Base-by-base conservation (phyloP, 1,284 basidiomycete genomes). In the Vanrija humicola region DNA sequence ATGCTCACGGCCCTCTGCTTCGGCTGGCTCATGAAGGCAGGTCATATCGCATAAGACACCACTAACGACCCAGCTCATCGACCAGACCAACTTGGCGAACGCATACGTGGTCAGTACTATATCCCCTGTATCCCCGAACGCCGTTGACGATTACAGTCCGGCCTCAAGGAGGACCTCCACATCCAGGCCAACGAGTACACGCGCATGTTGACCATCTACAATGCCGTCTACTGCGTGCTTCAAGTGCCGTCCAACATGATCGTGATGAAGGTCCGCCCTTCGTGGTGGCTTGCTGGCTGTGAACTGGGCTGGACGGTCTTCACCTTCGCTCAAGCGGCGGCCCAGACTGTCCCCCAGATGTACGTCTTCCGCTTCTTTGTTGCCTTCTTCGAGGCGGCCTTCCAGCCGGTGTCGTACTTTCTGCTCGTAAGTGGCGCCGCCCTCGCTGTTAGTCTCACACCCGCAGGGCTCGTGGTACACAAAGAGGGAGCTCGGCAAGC, bases 401-500 rank as follows among this genome's bases (percentile, higher is more conserved):
- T 55, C 62, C 47, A 46, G 46, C 56, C 62, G 1, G 53, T 56
- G 9, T 38, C 26, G 19, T 51, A 56, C 50, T 60, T 63, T 43
- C 28, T 63, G 12, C 52, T 64, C 5, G 34, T 34, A 10, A 34
- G 34, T 34, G 9, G 34, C 7, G 2, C 12, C 34, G 12, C 5
- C 34, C 7, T 5, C 12, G 12, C 14, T 12, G 12, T 23, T 23
- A 23, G 21, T 34, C 34, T 34, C 34, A 34, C 34, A 61, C 58
- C 52, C 63, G 39, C 48, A 65, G 2, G 59, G 61, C 4, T 61
- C 63, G 5, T 68, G 64, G 66, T 68, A 68, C 51, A 64, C 54
- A 42, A 56, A 59, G 28, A 47, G 46, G 8, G 66, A 68, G 47
- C 55, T 68, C 21, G 65, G 59, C 26, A 59, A 57, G 51, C 67